Evolutionary conservation across 2,329 filamentous ascomycete species (phyloP).

Genomic region (Dactylonectria macrodidyma): DNA sequence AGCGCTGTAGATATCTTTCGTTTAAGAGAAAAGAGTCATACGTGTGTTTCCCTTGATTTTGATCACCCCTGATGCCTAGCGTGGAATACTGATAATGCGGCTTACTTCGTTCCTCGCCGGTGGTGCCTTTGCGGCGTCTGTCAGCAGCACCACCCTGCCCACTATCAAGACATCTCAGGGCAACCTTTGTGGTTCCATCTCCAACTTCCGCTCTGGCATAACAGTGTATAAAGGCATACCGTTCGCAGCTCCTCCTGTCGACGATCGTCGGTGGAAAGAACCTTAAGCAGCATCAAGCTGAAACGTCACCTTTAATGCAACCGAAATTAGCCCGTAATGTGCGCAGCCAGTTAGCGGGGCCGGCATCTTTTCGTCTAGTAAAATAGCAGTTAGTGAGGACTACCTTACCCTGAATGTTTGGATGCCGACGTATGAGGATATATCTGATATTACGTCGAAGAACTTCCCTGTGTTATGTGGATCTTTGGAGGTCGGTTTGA

Average conservation of each 20-base stretch:
- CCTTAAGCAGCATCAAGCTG: constrained; percentile 6
- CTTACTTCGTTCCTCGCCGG: neutral
- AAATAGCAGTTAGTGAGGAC: constrained; percentile 6
- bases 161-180: constrained; percentile 4
- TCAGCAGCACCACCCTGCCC: neutral
- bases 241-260: constrained; percentile 1
- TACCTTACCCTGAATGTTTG: constrained; percentile 23
- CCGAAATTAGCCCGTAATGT: constrained; percentile 6
- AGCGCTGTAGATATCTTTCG: no score
- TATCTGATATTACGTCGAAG: neutral
- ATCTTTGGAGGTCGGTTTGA: constrained; percentile 25
- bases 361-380: constrained; percentile 15
- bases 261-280: neutral
- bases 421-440: constrained; percentile 5
- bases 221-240: constrained; percentile 12
- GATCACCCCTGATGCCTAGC: no score
- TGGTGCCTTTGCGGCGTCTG: neutral
- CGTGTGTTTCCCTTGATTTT: no score
- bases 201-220: constrained; percentile 1
- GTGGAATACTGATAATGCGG: no score
- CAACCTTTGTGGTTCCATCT: constrained; percentile 4
- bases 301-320: constrained; percentile 10
- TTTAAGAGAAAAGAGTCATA: no score
- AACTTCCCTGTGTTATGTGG: constrained; percentile 16
- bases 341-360: constrained; percentile 3